These are phyloP conservation scores for Skeletonema marinoi DNA, from an alignment of 108 stramenopile species.

Conservation along the genomic window DNA sequence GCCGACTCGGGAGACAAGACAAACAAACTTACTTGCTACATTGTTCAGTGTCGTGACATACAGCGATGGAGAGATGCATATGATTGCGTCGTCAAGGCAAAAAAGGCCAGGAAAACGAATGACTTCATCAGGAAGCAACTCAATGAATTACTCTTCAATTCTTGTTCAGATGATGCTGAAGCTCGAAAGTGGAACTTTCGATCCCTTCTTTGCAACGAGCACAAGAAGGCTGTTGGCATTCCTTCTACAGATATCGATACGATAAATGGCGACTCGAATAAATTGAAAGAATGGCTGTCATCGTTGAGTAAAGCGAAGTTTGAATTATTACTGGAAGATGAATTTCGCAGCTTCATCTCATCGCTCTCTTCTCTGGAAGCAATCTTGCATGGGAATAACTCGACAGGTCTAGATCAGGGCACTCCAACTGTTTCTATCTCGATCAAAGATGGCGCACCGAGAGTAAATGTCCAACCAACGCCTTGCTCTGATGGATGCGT, in stretches of 20 bases:
- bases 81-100: slow-evolving; percentile 3
- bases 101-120: slow-evolving; percentile 27
- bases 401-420: neutral
- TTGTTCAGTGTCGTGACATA: slow-evolving; percentile 22
- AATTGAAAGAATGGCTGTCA: slow-evolving; percentile 18
- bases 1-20: neutral
- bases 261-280: neutral
- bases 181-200: slow-evolving; percentile 20
- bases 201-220: slow-evolving; percentile 16
- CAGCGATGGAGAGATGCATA: slow-evolving; percentile 36
- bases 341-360: slow-evolving; percentile 8
- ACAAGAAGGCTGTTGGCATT: slow-evolving; percentile 17
- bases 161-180: neutral
- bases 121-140: slow-evolving; percentile 6
- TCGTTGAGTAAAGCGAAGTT: slow-evolving; percentile 8
- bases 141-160: slow-evolving; percentile 16
- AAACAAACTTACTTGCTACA: slow-evolving; percentile 9
- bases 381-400: slow-evolving; percentile 11
- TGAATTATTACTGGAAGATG: slow-evolving; percentile 17
- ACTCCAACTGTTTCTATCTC: slow-evolving; percentile 3
- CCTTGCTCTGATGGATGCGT: slow-evolving; percentile 1
- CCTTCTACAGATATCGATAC: neutral
- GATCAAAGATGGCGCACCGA: neutral
- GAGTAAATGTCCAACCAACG: neutral
- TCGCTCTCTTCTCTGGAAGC: slow-evolving; percentile 25